Percentiles rank a stretch among this genome's conserved stretches.
phyloP scores from a whole-genome alignment of 176 grass and related monocot genomes.

The Olyra latifolia region DNA sequence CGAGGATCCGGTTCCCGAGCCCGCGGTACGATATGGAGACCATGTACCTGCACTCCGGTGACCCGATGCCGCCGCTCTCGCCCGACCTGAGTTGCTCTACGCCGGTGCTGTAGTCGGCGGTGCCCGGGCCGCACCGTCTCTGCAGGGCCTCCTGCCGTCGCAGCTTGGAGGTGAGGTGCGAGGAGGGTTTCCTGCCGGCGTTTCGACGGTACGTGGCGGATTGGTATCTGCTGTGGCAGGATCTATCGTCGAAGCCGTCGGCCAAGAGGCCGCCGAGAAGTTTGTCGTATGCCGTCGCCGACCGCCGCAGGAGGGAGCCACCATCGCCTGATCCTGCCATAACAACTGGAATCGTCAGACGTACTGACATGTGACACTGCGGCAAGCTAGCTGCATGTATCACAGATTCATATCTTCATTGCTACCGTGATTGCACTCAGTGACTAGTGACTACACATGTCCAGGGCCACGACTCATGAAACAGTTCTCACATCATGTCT shows the following conservation, averaged over 20 bases:
- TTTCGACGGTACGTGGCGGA: conserved; percentile 47
- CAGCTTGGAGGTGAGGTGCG: conserved; percentile 47
- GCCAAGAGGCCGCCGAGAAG: conserved; percentile 56
- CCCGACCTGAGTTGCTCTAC: conserved; percentile 43
- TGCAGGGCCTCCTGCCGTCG: conserved; percentile 56
- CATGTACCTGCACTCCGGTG: conserved; percentile 53
- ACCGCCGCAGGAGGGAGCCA: background rate
- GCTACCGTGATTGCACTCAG: background rate
- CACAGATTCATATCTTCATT: background rate
- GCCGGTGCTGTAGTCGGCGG: conserved; percentile 39
- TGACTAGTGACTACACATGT: background rate
- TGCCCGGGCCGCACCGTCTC: conserved; percentile 51
- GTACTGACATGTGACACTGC: too few species aligned
- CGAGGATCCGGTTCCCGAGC: conserved; percentile 65
- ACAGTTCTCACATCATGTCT: background rate
- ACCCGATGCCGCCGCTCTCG: background rate
- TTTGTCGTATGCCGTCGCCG: conserved; percentile 22
- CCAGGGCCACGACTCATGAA: background rate
- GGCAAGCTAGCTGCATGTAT: background rate
- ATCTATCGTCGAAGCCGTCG: conserved; percentile 27
- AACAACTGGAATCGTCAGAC: background rate
- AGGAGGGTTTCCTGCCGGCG: conserved; percentile 26
- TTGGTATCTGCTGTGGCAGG: conserved; percentile 62
- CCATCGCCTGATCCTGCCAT: conserved; percentile 15
- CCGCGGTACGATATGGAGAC: conserved; percentile 57